These are phyloP conservation scores for Pyricularia sp. DNA, from an alignment of 2,329 filamentous ascomycete genomes.

Conservation along the genomic window DNA sequence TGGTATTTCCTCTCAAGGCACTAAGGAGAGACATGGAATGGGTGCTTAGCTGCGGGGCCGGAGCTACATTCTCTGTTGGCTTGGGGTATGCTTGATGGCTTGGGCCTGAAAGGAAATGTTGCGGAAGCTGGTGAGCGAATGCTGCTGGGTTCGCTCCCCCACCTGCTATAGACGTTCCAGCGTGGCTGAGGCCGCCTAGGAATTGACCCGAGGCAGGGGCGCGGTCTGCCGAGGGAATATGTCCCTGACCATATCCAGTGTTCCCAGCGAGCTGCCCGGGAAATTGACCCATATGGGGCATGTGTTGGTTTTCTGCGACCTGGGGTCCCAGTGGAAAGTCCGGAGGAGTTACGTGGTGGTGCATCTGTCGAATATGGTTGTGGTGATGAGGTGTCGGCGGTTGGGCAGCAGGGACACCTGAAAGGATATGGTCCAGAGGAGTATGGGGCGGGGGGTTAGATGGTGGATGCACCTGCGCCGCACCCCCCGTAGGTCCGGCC, in stretches of 20 bases:
- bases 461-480: conserved; percentile 7
- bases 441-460: conserved; percentile 27
- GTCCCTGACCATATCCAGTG: background rate
- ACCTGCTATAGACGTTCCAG: background rate
- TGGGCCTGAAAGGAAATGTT: background rate
- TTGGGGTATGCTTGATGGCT: conserved; percentile 5
- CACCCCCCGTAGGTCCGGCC: background rate
- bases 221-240: background rate
- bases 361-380: conserved; percentile 31
- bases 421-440: conserved; percentile 37
- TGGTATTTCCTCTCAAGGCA: conserved; percentile 22
- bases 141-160: background rate
- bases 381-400: conserved; percentile 47
- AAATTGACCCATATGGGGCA: background rate
- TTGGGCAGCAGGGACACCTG: conserved; percentile 31
- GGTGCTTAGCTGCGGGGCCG: conserved; percentile 16
- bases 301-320: background rate
- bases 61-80: conserved; percentile 10
- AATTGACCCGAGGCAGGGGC: background rate
- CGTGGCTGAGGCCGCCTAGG: background rate
- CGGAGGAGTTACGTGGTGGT: conserved; percentile 32
- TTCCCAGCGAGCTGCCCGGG: background rate
- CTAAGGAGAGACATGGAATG: conserved; percentile 25
- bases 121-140: background rate
- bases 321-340: conserved; percentile 27